These are phyloP conservation scores for Candida golubevii DNA, from an alignment of 805 yeast species.

Conservation along the genomic window DNA sequence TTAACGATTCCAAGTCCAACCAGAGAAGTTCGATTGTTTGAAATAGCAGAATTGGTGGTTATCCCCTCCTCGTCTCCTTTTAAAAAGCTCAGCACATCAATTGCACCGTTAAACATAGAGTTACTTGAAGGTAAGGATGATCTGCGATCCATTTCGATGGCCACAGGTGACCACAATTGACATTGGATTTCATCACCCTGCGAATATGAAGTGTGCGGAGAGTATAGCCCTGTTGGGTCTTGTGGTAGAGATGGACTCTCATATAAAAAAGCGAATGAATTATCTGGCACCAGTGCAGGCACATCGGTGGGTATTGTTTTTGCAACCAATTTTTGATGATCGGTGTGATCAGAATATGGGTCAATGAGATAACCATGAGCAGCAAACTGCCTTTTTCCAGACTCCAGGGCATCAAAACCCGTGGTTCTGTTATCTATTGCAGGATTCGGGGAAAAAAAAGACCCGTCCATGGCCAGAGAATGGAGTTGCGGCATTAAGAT, in stretches of 20 bases:
- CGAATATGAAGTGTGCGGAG: background rate
- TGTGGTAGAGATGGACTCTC: constrained; percentile 1
- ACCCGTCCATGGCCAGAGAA: constrained; percentile 1
- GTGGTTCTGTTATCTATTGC: background rate
- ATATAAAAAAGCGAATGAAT: background rate
- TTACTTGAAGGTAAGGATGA: no score
- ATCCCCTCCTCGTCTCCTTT: no score
- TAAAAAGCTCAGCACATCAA: no score
- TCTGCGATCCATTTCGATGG: background rate
- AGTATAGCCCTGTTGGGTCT: background rate
- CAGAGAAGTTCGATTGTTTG: no score
- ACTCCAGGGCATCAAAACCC: background rate
- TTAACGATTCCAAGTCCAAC: no score
- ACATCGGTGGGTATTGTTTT: background rate
- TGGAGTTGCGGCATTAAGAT: background rate
- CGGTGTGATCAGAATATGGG: background rate
- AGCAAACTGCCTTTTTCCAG: background rate
- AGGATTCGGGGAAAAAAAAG: constrained; percentile 3
- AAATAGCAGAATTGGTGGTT: no score
- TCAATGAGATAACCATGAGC: background rate
- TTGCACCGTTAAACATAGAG: no score
- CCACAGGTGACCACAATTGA: constrained; percentile 1
- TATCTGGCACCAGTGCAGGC: background rate
- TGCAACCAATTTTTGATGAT: constrained; percentile 3
- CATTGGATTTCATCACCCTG: background rate